Evolutionary conservation across 352 stramenopile genomes (phyloP).

Genomic region (Phytopythium delawarense): DNA sequence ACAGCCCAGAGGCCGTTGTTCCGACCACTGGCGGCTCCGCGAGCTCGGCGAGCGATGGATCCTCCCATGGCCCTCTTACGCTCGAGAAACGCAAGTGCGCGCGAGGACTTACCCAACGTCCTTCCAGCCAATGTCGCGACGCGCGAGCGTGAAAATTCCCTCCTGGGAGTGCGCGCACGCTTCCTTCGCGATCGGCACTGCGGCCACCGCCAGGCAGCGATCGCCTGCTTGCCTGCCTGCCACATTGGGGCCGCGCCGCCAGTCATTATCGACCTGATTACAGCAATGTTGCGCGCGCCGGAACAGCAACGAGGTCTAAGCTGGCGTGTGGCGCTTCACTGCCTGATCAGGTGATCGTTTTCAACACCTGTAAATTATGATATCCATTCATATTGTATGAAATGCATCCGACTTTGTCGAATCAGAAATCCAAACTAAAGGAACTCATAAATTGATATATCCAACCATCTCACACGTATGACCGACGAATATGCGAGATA

Average conservation of each 20-base stretch:
- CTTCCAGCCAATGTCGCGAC: background rate
- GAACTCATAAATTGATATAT: background rate
- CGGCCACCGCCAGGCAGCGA: background rate
- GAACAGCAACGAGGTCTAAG: background rate
- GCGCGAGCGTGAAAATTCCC: background rate
- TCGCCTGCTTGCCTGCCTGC: background rate
- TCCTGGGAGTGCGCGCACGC: background rate
- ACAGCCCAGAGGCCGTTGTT: background rate
- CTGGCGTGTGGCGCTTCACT: background rate
- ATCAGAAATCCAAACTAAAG: background rate
- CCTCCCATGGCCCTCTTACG: background rate
- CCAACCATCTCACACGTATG: background rate
- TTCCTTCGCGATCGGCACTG: background rate
- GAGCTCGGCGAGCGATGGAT: background rate
- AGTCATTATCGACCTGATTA: background rate
- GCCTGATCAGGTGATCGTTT: background rate
- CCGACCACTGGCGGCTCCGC: background rate
- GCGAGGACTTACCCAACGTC: background rate
- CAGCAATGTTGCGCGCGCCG: background rate
- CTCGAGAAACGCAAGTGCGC: background rate
- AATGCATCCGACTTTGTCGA: too few species aligned
- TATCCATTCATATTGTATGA: background rate
- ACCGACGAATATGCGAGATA: background rate
- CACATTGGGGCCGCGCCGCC: background rate
- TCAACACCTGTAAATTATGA: background rate